Evolutionary conservation across 129 eudicot species (phyloP), one percentile per base, ranked within the genome.

Genomic region (Chrysanthemum seticuspe): DNA sequence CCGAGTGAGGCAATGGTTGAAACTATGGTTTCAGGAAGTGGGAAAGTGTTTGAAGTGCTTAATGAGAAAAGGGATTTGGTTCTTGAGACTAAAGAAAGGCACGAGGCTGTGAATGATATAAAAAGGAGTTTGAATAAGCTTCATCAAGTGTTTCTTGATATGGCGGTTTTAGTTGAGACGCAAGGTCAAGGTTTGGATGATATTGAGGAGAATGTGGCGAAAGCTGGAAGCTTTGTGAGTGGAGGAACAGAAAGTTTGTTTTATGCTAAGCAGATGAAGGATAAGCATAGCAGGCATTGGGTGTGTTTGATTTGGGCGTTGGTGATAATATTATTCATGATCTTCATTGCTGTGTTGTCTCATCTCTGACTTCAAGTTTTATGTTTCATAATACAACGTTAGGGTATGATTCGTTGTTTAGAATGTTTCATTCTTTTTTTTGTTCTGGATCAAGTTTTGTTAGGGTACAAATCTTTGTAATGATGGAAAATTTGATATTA

Each of bases 91-190:
- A 80, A 81, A 58, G 94, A 87, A 75, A 87, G 96, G 76, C 81
- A 93, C 55, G 92, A 87, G 74, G 90, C 88, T 53, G 89, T 85
- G 53, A 77, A 74, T 88, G 96, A 87, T 55, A 71, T 83, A 18
- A 71, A 79, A 73, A 83, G 75, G 69, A 93, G 98, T 73, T 83
- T 93, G 90, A 74, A 83, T 40, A 85, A 76, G 70, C 88, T 93
- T 72, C 98, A 93, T 82, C 98, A 89, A 73, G 96, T 93, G 67
- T 93, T 93, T 78, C 95, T 93, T 53, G 98, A 93, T 80, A 87
- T 93, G 96, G 98, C 97, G 44, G 90, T 93, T 80, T 74, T 93
- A 80, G 95, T 93, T n/a, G 98, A 93, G 65, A 71, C 84, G 15
- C 98, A 93, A 65, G 98, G 96, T 1, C 83, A 82, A 18, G 74